Base-by-base conservation (phyloP, 441 rosid genomes). In the Jatropha podagrica region DNA sequence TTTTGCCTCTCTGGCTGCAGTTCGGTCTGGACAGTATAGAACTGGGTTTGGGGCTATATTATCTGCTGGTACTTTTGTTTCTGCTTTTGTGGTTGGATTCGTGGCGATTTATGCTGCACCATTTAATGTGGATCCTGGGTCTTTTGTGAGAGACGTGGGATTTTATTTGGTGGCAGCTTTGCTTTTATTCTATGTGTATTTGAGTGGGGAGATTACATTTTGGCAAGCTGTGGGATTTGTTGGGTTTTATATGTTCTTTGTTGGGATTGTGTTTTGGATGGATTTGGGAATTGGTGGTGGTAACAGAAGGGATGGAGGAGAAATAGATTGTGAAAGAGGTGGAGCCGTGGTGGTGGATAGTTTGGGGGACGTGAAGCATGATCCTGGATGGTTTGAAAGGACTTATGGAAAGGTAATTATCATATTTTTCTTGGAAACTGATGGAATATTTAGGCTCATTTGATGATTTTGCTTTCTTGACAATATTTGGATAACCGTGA, bases 221-320 rank as follows among this genome's bases (percentile, higher is more conserved):
- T 93, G 99, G 97, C 99, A 95, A 82, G 96, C 99, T 32, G 74
- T 86, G 68, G 97, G 95, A 20, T 92, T 93, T 71, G 96, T 93
- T 48, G 95, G 90, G 72, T 92, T 91, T 79, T 95, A 93, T 71
- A 65, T 86, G 52, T 95, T 95, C 82, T 95, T 95, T 64, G 97
- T 95, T 55, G 94, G 92, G n/a, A 84, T 95, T 76, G 99, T 95
- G 69, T 93, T 95, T 62, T 95, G 96, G 96, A 95, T 89, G 92
- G 99, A 95, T 86, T 87, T 91, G 69, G 95, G 95, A 32, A 72
- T 64, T 66, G 79, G 76, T 70, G 74, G 71, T 15, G 77, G 65
- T 44, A 73, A 65, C 72, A 78, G 37, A 48, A 79, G 77, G 56
- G 77, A 74, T 68, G 54, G 52, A 40, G 63, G 58, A 10, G 77